These are phyloP conservation scores for Malus fusca DNA, from an alignment of 306 rosid genomes.

Conservation along the genomic window DNA sequence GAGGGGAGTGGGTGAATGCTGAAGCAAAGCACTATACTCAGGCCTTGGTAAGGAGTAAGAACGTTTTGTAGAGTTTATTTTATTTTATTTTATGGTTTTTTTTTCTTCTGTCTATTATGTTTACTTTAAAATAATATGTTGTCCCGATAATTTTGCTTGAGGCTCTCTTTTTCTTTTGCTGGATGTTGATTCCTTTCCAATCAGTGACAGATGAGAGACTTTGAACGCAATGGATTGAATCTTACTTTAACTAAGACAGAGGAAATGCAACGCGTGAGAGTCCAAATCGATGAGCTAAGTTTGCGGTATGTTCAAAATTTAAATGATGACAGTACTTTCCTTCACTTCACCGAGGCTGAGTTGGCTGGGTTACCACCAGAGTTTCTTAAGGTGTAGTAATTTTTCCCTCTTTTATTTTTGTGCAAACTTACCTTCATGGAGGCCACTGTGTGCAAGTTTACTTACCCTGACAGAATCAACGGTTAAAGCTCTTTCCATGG, in stretches of 20 bases:
- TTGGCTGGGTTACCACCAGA: slow-evolving; percentile 77
- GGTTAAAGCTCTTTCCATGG: background rate
- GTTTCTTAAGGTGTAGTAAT: slow-evolving; percentile 60
- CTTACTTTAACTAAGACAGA: slow-evolving; percentile 81
- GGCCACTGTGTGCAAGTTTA: too few relatives aligned
- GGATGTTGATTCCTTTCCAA: slow-evolving; percentile 63
- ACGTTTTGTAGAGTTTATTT: background rate
- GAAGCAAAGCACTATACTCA: slow-evolving; percentile 64
- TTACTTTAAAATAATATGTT: background rate
- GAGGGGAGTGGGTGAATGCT: slow-evolving; percentile 62
- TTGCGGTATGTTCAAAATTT: slow-evolving; percentile 66
- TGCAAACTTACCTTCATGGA: too few relatives aligned
- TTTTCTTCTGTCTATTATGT: background rate
- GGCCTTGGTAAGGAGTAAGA: slow-evolving; percentile 51
- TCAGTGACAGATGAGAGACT: slow-evolving; percentile 99
- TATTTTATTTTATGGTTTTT: background rate
- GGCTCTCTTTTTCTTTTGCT: background rate
- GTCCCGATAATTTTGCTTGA: background rate
- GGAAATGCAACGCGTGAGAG: slow-evolving; percentile 61
- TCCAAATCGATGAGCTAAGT: slow-evolving; percentile 74
- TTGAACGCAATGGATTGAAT: slow-evolving; percentile 87
- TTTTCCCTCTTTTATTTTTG: background rate
- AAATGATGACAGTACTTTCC: slow-evolving; percentile 48
- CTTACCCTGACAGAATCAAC: too few relatives aligned
- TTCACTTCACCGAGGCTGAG: slow-evolving; percentile 57